Base-by-base conservation (phyloP, 2,329 filamentous ascomycete genomes). In the Penicillium verrucosum region DNA sequence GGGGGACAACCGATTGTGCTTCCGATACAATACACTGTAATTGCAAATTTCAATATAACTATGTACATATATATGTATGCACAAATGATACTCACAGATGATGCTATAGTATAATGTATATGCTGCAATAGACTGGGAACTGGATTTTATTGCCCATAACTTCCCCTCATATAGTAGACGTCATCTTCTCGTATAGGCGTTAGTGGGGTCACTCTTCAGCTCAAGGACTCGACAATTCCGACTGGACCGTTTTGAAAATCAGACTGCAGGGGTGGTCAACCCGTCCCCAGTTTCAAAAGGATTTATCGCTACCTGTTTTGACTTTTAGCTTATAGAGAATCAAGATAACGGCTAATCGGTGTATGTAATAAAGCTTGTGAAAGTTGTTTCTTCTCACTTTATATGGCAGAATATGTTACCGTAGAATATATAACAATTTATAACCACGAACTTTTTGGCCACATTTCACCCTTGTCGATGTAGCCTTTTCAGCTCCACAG, bases 151-250 rank as follows among this genome's bases (percentile, higher is more conserved):
- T 14, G 16, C 8, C 36, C 18, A 43, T 36, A 34, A 27, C 18
- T 51, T 32, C 57, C 46, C 49, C 51, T 38, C 38, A 60, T 61
- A 51, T 64, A 56, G 62, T 61, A 61, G 62, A 66, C 64, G 64
- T 66, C 64, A 66, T 65, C 44, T 49, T 54, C 64, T 64, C 64
- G 64, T 66, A 64, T 60, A 56, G 23, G 29, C 40, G 30, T 47
- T 27, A 29, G 60, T 60, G 57, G 57, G 57, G 57, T 56, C 49
- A 41, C 25, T 37, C 27, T 30, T 45, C 49, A 51, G 16, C 38
- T 60, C 54, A 53, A 60, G 12, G 36, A 37, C 59, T 60, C 56
- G 56, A 62, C 55, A 54, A 50, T 64, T 65, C 64, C 62, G 61
- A 65, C 61, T 65, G 62, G 49, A 32, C 49, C 49, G 30, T 44